Base-by-base conservation (phyloP, 2,329 filamentous ascomycete genomes). In the Escovopsis weberi region DNA sequence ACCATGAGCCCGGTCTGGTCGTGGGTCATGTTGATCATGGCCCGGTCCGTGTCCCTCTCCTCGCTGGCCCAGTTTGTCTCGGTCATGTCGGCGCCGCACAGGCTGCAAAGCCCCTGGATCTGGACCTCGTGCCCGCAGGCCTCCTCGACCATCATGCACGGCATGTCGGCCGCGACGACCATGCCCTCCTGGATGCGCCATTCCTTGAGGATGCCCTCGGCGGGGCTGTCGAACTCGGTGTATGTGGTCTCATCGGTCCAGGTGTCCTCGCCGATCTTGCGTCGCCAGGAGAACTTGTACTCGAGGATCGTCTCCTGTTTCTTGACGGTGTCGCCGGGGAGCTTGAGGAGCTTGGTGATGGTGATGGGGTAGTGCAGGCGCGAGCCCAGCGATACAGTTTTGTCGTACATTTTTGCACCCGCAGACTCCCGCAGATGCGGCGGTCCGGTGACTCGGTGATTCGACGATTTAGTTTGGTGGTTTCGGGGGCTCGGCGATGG, bases 41-140 rank as follows among this genome's bases (percentile, higher is more conserved):
- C 91, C 51, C 89, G 85, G 48, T 83, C 78, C 2, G 84, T 82
- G 59, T 94, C 85, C 52, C 77, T 75, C 39, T 78, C 69, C 48
- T 88, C 81, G 46, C 80, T 86, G 43, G 85, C 86, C 74, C 86
- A 95, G 60, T 80, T 83, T 52, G 80, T 75, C 71, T 86, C 80
- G 43, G 85, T 94, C 87, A 98, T 94, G 63, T 96, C 88, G 63
- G 89, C 86, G 49, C 91, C 91, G 62, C 91, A 98, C 48, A 88
- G 75, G 45, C 80, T 86, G 64, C 91, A 98, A 51, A 98, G 74
- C 37, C 88, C 88, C 44, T 83, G 82, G 57, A 85, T 94, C 61
- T 96, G 89, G 35, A 94, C 74, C 53, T 89, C 84, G 63, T 98
- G 91, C 28, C 82, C 75, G 63, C 91, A 98, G 44, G 83, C 78